Conservation (phyloP, 768 basidiomycete species). For the Trametes cingulata region DNA sequence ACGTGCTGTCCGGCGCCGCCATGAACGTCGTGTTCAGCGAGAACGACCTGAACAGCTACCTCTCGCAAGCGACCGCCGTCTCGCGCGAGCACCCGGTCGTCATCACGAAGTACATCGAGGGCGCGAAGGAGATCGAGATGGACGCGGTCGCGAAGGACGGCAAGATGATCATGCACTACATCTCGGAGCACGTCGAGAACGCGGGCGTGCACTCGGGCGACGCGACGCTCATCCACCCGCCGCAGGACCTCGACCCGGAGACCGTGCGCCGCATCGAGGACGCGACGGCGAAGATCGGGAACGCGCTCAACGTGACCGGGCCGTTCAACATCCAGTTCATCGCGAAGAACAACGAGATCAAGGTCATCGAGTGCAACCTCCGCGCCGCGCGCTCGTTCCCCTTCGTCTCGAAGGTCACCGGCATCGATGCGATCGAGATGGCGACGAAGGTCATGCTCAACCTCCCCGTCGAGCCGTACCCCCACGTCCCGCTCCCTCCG, state of each 20-base stretch:
- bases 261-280: slow-evolving; percentile 96
- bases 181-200: slow-evolving; percentile 99
- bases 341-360: slow-evolving; percentile 99
- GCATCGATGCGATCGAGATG: slow-evolving; percentile 97
- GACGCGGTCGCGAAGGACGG: slow-evolving; percentile 97
- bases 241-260: slow-evolving; percentile 96
- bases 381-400: slow-evolving; percentile 98
- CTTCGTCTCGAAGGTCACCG: slow-evolving; percentile 98
- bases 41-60: slow-evolving; percentile 88
- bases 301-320: slow-evolving; percentile 96
- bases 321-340: slow-evolving; percentile 99
- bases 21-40: slow-evolving; percentile 98
- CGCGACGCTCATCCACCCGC: slow-evolving; percentile 96
- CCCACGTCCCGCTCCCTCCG: slow-evolving; percentile 79
- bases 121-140: slow-evolving; percentile 99
- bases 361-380: slow-evolving; percentile 99
- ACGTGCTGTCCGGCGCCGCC: slow-evolving; percentile 98
- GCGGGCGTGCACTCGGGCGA: slow-evolving; percentile 99
- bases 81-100: slow-evolving; percentile 97
- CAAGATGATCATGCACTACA: slow-evolving; percentile 99
- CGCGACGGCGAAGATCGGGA: slow-evolving; percentile 96
- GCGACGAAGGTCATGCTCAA: slow-evolving; percentile 99
- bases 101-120: slow-evolving; percentile 98
- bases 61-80: slow-evolving; percentile 93
- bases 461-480: slow-evolving; percentile 86